These are phyloP conservation scores for Singerocomus rubriflavus DNA, from an alignment of 1,284 basidiomycete species.

Conservation along the genomic window DNA sequence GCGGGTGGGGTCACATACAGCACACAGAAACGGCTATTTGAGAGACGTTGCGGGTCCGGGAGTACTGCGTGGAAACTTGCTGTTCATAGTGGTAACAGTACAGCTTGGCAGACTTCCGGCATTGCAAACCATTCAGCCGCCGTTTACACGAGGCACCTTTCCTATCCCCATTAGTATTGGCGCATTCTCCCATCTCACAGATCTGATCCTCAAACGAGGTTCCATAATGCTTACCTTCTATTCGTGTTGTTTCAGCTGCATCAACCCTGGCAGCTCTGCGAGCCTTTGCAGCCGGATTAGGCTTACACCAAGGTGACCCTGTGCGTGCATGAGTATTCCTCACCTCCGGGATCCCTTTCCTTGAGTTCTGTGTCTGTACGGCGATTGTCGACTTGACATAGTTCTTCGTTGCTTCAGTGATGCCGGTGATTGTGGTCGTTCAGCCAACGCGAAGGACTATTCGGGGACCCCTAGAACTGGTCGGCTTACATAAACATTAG, in stretches of 20 bases:
- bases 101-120: conserved; percentile 19
- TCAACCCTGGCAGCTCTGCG: conserved; percentile 13
- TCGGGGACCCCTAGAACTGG: not conserved
- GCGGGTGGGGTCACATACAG: conserved; percentile 5
- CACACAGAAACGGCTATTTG: conserved; percentile 21
- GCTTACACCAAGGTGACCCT: not conserved
- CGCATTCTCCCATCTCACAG: conserved; percentile 4
- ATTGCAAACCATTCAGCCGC: conserved; percentile 29
- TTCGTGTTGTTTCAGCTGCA: not conserved
- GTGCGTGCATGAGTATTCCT: not conserved
- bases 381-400: not conserved
- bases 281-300: no score
- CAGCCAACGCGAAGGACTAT: not conserved
- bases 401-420: not conserved
- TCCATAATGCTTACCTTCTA: conserved; percentile 23
- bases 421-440: not conserved
- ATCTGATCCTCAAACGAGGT: conserved; percentile 19
- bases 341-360: not conserved
- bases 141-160: conserved; percentile 20
- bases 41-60: conserved; percentile 11
- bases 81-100: conserved; percentile 10
- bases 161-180: conserved; percentile 15
- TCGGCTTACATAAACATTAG: not conserved
- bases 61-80: conserved; percentile 15
- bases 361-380: not conserved